A percentile compares a stretch with the other conserved stretches of the same genome.
Conservation (phyloP, 2,329 filamentous ascomycete genomes). For the Arthrobotrys megalospora region DNA sequence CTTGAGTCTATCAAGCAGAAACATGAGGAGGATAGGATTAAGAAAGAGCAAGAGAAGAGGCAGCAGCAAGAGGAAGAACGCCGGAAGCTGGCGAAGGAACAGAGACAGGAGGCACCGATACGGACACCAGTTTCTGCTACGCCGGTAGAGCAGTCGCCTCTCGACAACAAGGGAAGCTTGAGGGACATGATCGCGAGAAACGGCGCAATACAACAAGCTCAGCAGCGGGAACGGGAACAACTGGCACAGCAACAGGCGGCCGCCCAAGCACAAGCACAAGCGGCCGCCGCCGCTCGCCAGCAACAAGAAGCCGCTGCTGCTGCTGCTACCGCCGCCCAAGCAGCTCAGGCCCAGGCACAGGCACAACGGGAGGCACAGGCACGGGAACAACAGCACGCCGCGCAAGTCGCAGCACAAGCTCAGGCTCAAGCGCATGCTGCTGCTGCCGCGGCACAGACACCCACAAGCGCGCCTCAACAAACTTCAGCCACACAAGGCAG, state of each 20-base stretch:
- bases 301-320: conserved; percentile 23
- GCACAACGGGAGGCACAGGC: conserved; percentile 50
- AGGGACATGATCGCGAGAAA: conserved; percentile 60
- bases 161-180: conserved; percentile 69
- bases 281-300: conserved; percentile 10
- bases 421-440: conserved; percentile 31
- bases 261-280: conserved; percentile 31
- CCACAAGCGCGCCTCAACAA: conserved; percentile 55
- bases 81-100: conserved; percentile 61
- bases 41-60: conserved; percentile 75
- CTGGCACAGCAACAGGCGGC: conserved; percentile 64
- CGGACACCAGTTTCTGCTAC: conserved; percentile 71
- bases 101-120: conserved; percentile 61
- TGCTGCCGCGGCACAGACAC: conserved; percentile 35
- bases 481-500: conserved; percentile 59
- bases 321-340: conserved; percentile 37
- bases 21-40: conserved; percentile 76
- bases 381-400: conserved; percentile 46
- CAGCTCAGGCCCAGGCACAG: conserved; percentile 46
- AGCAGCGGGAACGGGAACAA: conserved; percentile 70
- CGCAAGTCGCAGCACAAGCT: conserved; percentile 39
- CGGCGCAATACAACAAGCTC: conserved; percentile 67
- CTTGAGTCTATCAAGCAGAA: conserved; percentile 86
- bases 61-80: conserved; percentile 63
- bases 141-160: conserved; percentile 67